A percentile compares a stretch with the other conserved stretches of the same genome.
Conservation (phyloP, 768 basidiomycete species). For the Asterophora parasitica region DNA sequence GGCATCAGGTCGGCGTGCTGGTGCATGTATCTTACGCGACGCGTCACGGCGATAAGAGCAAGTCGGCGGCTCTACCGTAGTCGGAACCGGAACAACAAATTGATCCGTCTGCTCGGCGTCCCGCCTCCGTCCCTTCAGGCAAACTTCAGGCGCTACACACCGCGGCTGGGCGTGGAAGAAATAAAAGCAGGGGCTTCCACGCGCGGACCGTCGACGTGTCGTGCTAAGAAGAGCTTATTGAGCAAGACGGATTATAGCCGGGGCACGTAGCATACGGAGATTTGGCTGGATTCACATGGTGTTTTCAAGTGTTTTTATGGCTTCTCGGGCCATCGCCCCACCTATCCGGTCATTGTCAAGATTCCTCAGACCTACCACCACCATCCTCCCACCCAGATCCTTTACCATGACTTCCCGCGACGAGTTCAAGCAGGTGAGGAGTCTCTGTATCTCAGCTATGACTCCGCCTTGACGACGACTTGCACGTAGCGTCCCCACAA, state of each 20-base stretch:
- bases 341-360: constrained; percentile 10
- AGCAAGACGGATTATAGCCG: background rate
- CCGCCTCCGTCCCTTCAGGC: constrained; percentile 13
- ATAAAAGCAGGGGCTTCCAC: background rate
- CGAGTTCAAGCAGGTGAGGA: constrained; percentile 27
- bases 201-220: background rate
- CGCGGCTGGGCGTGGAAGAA: background rate
- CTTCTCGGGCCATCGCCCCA: constrained; percentile 12
- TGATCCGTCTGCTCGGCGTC: constrained; percentile 14
- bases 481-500: constrained; percentile 30
- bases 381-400: background rate
- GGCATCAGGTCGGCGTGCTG: too few relatives aligned
- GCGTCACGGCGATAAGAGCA: too few relatives aligned
- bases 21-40: too few relatives aligned
- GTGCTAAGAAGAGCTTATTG: background rate
- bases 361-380: constrained; percentile 3
- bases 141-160: background rate
- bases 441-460: background rate
- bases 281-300: constrained; percentile 10
- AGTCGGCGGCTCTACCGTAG: too few relatives aligned
- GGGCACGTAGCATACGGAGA: constrained; percentile 1
- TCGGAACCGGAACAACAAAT: constrained; percentile 4
- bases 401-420: constrained; percentile 20
- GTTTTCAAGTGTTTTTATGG: constrained; percentile 16
- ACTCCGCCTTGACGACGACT: background rate